Conservation (phyloP, 345 rosid genomes). For the Jatropha curcas region DNA sequence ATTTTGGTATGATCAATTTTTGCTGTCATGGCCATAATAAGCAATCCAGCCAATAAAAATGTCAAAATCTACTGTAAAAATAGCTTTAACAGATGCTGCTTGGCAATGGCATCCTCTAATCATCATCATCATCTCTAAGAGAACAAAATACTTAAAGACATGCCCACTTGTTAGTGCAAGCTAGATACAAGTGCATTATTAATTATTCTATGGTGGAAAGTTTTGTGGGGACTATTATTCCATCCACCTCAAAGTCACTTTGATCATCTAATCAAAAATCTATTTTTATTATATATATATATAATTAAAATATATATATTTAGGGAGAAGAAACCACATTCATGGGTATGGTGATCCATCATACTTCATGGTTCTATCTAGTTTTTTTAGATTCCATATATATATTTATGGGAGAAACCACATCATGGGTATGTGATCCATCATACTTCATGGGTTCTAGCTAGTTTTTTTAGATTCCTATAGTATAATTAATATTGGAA, state of each 20-base stretch:
- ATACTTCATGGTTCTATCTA: conserved; percentile 1
- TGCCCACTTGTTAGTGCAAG: conserved; percentile 42
- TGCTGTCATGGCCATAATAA: no score
- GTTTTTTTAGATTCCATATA: background rate
- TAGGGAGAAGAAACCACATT: background rate
- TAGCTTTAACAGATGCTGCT: conserved; percentile 39
- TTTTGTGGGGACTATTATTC: conserved; percentile 52
- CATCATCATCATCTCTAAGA: conserved; percentile 25
- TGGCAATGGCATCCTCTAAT: no score
- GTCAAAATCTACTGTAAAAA: conserved; percentile 38
- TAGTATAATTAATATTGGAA: background rate
- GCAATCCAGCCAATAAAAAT: conserved; percentile 28
- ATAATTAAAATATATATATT: background rate
- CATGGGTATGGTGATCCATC: conserved; percentile 16
- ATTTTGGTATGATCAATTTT: no score
- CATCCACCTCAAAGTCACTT: conserved; percentile 39
- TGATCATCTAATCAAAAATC: conserved; percentile 21
- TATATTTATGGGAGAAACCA: background rate
- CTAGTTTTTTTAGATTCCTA: background rate
- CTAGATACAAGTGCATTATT: conserved; percentile 35
- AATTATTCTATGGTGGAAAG: conserved; percentile 45
- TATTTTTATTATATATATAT: no score
- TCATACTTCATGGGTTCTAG: background rate
- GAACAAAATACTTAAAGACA: conserved; percentile 34
- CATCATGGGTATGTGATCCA: background rate